Base-by-base conservation (phyloP, 768 basidiomycete species). In the Leccinum broughii region DNA sequence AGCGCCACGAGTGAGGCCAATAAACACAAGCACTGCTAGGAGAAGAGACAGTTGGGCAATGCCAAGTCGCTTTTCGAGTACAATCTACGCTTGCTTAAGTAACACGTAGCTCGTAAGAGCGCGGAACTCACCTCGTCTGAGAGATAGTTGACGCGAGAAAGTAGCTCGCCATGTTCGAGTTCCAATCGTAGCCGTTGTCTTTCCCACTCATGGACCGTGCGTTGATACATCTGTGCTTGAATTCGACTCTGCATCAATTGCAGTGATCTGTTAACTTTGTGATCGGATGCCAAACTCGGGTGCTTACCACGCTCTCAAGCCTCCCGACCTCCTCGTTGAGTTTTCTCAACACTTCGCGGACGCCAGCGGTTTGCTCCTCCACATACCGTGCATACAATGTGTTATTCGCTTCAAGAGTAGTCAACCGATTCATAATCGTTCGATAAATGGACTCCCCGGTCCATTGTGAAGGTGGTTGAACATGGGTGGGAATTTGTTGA, bases 401-500 rank as follows among this genome's bases (percentile, higher is more conserved):
- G 52, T 94, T 90, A 66, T 95, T 97, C 9, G 83, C 83, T 73
- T 98, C 95, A 14, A 98, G 81, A 6, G 85, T 84, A 3, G 85
- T 84, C 11, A 99, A 81, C 7, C 95, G 88, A 66, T 97, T 96
- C 86, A 95, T 95, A 65, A 98, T 99, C 13, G 89, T 92, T 8
- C 94, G 89, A 68, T 97, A 98, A 64, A 99, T 95, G 2, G 93
- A 95, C 72, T 99, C 97, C 24, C 92, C 92, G 13, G 66, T 53
- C 58, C 71, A 64, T 10, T 71, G 70, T 6, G 37, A n/a, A 3
- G 61, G 28, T 48, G 63, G 28, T 2, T 46, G 55, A 10, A 50
- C 22, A 11, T 65, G 64, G 3, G 53, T 15, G 4, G 57, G 35
- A 5, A 56, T 51, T 44, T 62, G 63, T 37, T 59, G 64, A 34